Conservation (phyloP, 208 protist genomes). For the Leishmania martiniquensis region DNA sequence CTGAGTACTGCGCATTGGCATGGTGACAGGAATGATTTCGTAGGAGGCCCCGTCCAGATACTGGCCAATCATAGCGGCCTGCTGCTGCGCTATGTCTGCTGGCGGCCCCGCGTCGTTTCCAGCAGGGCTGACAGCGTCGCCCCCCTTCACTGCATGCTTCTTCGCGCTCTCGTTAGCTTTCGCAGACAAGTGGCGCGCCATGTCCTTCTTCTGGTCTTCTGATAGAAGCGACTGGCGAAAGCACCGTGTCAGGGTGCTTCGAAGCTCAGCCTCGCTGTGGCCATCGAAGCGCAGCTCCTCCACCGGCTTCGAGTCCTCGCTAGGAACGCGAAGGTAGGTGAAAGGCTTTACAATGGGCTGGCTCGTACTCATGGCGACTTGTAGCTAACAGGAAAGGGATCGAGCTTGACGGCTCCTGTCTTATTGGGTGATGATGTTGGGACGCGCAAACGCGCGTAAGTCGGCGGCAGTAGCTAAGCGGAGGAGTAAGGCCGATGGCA, state of each 20-base stretch:
- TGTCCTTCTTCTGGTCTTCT: conserved; percentile 64
- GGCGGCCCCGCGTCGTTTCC: conserved; percentile 8
- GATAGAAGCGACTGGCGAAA: conserved; percentile 78
- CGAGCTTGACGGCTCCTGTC: not conserved
- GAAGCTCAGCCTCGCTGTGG: conserved; percentile 69
- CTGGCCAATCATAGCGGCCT: conserved; percentile 65
- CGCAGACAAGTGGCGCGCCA: conserved; percentile 60
- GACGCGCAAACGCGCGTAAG: not conserved
- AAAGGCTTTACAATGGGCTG: conserved; percentile 60
- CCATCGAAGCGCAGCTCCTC: conserved; percentile 54
- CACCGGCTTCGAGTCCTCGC: conserved; percentile 43
- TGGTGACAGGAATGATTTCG: conserved; percentile 88
- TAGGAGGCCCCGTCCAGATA: conserved; percentile 81
- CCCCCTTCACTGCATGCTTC: conserved; percentile 18
- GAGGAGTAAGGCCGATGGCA: too few species aligned
- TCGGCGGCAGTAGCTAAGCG: not conserved
- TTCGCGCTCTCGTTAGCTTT: conserved; percentile 43
- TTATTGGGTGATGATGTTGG: not conserved
- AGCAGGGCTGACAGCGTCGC: not conserved
- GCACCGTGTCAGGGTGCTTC: conserved; percentile 56
- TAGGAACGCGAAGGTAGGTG: conserved; percentile 79
- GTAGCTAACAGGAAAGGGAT: not conserved
- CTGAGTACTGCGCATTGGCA: conserved; percentile 71
- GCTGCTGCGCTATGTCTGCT: conserved; percentile 31
- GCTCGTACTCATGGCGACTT: conserved; percentile 20